Percentiles rank a stretch among this genome's conserved stretches.
phyloP scores from a whole-genome alignment of 106 monocot species.

The Acanthochlamys bracteata region DNA sequence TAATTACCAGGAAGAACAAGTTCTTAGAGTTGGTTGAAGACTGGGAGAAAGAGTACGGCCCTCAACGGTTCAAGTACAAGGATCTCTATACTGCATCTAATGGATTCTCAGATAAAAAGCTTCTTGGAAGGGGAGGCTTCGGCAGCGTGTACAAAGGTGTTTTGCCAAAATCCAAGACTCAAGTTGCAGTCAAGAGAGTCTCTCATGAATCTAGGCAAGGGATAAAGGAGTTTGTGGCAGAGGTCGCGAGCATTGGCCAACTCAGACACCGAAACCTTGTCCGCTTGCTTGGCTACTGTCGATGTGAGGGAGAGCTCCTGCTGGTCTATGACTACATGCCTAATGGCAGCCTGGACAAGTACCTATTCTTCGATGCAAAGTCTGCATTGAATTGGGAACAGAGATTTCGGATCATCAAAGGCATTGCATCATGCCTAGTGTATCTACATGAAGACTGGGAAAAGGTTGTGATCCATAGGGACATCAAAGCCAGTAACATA shows the following conservation, averaged over 20 bases:
- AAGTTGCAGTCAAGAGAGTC: not conserved
- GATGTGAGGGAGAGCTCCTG: not conserved
- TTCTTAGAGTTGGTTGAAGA: conserved; percentile 4
- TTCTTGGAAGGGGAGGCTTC: conserved; percentile 1
- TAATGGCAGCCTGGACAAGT: conserved; percentile 1
- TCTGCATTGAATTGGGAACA: not conserved
- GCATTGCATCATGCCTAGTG: not conserved
- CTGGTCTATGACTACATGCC: conserved; percentile 2
- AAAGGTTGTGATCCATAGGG: not conserved
- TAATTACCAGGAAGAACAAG: conserved; percentile 2
- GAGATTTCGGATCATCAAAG: conserved; percentile 6
- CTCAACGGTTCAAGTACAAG: conserved; percentile 2
- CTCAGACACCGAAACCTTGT: not conserved
- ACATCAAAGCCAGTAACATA: not conserved
- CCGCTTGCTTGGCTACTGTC: not conserved
- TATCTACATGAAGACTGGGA: conserved; percentile 6
- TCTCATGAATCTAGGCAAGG: conserved; percentile 1
- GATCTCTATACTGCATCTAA: not conserved
- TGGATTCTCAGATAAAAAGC: not conserved
- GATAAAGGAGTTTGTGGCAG: conserved; percentile 1
- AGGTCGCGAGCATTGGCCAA: not conserved
- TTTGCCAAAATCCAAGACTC: not conserved
- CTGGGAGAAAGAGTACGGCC: not conserved
- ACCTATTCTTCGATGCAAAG: not conserved
- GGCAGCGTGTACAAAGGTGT: conserved; percentile 2